Conservation (phyloP, 192 early-diverging fungal species). For the Podochytrium sp. region DNA sequence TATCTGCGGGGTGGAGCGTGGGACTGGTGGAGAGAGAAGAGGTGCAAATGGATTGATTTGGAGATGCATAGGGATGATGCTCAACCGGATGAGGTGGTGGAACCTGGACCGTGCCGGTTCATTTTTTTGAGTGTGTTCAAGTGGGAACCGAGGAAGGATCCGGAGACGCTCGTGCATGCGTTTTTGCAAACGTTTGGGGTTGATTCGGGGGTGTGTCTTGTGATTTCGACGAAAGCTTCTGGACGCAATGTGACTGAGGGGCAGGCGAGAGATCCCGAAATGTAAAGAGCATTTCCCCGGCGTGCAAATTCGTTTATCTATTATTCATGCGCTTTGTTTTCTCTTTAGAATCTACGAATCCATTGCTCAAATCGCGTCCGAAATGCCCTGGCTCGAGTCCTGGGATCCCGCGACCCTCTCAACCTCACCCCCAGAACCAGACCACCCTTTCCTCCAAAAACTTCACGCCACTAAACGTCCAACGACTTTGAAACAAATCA, state of each 20-base stretch:
- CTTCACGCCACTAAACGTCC: not conserved
- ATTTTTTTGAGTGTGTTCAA: constrained; percentile 16
- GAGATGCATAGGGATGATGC: not conserved
- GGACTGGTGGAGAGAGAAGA: not conserved
- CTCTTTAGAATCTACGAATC: not conserved
- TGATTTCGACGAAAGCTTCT: not conserved
- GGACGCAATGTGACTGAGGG: not conserved
- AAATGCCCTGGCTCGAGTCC: not conserved
- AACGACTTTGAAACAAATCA: not conserved
- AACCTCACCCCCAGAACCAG: not conserved
- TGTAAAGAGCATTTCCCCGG: not conserved
- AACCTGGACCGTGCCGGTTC: not conserved
- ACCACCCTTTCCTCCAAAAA: not conserved
- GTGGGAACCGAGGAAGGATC: constrained; percentile 9
- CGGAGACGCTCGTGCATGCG: not conserved
- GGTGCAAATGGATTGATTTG: not conserved
- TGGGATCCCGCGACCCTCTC: not conserved
- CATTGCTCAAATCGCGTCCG: not conserved
- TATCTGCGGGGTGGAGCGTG: not conserved
- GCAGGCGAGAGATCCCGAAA: not conserved
- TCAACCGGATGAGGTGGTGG: not conserved
- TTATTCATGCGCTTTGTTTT: too few relatives aligned
- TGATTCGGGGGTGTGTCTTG: constrained; percentile 10
- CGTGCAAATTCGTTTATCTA: not conserved
- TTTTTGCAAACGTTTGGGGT: constrained; percentile 11